Evolutionary conservation across 805 yeast species (phyloP), one percentile per base, ranked within the genome.

Genomic region (Hanseniaspora valbyensis): DNA sequence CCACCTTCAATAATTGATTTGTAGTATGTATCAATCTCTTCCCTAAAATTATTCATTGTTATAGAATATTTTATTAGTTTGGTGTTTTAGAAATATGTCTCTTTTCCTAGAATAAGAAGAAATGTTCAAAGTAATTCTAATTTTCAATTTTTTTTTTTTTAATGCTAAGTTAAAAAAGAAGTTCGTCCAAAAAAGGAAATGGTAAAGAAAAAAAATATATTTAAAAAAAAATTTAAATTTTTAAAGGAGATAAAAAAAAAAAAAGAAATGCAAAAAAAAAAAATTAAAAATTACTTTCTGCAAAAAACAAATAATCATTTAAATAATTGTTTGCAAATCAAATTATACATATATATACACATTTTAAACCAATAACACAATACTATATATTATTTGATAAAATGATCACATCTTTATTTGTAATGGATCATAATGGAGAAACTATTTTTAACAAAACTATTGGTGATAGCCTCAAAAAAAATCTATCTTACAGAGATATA

Each of bases 1-100:
- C 50, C 50, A 21, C 64, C 67, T 32, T 54, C 58, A 2, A 57
- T 44, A 5, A 65, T 56, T 22, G 53, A 58, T 44, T 61, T 65
- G 3, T 65, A 61, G 19, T 56, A 50, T 2, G 40, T 30, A 52
- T 63, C 64, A 19, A 63, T 57, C 22, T 50, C 34, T n/a, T 62
- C 65, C 4, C 58, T 61, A 18, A 41, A 40, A 19, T 6, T 24
- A 13, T 18, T 21, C 44, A 46, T 46, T 14, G 13, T 42, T 10
- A 21, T 14, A 12, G 6, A n/a, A n/a, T n/a, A n/a, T n/a, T n/a
- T n/a, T n/a, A n/a, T n/a, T n/a, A n/a, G n/a, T n/a, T n/a, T n/a
- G n/a, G n/a, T n/a, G n/a, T n/a, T n/a, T n/a, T n/a, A n/a, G n/a
- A n/a, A n/a, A n/a, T n/a, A n/a, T n/a, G n/a, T n/a, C n/a, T n/a